Base-by-base conservation (phyloP, 2,329 filamentous ascomycete genomes). In the Knoxdaviesia proteae region DNA sequence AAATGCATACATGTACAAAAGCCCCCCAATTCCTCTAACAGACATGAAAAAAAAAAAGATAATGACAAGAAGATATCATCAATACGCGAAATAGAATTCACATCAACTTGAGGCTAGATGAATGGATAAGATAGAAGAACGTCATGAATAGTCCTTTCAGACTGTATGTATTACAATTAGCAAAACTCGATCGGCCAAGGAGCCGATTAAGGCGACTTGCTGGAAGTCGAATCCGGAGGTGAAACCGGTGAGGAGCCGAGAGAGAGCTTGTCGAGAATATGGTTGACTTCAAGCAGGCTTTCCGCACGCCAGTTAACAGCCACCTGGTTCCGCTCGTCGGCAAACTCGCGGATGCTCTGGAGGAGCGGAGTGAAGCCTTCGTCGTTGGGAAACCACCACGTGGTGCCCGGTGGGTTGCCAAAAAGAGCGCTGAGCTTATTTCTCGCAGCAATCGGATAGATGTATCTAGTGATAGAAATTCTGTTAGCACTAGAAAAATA, bases 351-450 rank as follows among this genome's bases (percentile, higher is more conserved):
- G 47, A 94, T 77, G 43, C 72, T 79, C 42, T 77, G 77, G 43
- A 94, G 67, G 37, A 92, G 72, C 1, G 73, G 71, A 7, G 73
- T 78, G 51, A 81, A 81, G 2, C 73, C 75, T 61, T 88, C 80
- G 47, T 84, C 74, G 55, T 90, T 71, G 3, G 86, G 83, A 3
- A 94, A 69, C 90, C 90, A 98, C 84, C 86, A 94, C 45, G 78
- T 68, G 38, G 73, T 72, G 42, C 86, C 74, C 20, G 77, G 74
- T 9, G 74, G 69, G 38, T 83, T 71, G 46, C 71, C 65, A 67
- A 90, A 94, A 30, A 84, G 58, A 39, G 80, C 70, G 33, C 81
- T 75, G 69, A 96, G 80, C 49, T 78, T 77, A 33, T 62, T 66
- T 45, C 88, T 79, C 51, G 88, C 77, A 8, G 73, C 72, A 32